Base-by-base conservation (phyloP, 768 basidiomycete species). In the Rhodotorula taiwanensis region DNA sequence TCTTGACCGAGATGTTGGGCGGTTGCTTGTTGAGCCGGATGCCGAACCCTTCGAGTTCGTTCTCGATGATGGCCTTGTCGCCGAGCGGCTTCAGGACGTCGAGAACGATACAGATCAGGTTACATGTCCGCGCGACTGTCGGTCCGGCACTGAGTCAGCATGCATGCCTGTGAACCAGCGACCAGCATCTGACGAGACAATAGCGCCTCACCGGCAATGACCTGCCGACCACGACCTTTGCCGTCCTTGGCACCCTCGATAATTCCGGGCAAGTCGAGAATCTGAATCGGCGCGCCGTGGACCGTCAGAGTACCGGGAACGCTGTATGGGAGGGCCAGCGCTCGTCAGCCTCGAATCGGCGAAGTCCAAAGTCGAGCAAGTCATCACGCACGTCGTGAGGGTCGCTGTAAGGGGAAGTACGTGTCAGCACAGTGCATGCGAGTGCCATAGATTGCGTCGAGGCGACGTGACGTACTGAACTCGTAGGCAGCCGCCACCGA, bases 161-260 rank as follows among this genome's bases (percentile, higher is more conserved):
- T 31, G n/a, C 49, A 6, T 44, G 18, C 39, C 13, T 2, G 7
- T 58, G 21, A n/a, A n/a, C n/a, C n/a, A n/a, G n/a, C n/a, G n/a
- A n/a, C n/a, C n/a, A n/a, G n/a, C n/a, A n/a, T n/a, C 21, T 5
- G 55, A 88, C 86, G 49, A 63, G 31, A 44, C 11, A 9, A 71
- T 48, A 60, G 62, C 36, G 42, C 70, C 66, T 45, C 44, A 72
- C 74, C 70, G 23, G 72, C 73, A 47, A 76, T 66, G 55, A 81
- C 84, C 82, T 98, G 94, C 69, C 89, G 86, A 81, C 94, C 94
- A 80, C 94, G 80, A 76, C 94, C 94, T 75, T 88, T 84, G 57
- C 93, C 93, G 71, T 95, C 93, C 73, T 91, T 90, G 31, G 94
- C 94, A 71, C 94, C 94, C 76, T 97, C 94, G 66, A 98, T 95